A percentile compares a stretch with the other conserved stretches of the same genome.
Evolutionary conservation across 306 rosid genomes (phyloP).

Genomic region (Casuarina equisetifolia): DNA sequence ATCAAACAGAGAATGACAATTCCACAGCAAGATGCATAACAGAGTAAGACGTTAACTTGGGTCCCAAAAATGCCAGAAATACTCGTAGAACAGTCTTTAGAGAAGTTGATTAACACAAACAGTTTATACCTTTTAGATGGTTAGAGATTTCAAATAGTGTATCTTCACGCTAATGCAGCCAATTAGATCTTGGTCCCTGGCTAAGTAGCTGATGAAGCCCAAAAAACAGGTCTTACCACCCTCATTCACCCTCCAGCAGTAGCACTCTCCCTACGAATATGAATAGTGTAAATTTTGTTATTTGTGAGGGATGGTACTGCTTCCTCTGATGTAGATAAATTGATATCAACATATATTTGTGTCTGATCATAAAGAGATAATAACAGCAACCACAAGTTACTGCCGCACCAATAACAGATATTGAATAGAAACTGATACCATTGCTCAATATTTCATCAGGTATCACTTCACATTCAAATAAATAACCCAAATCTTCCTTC

Average conservation of each 20-base stretch:
- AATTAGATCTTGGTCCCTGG: neutral
- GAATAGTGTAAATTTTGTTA: neutral
- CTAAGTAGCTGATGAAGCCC: neutral
- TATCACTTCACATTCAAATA: neutral
- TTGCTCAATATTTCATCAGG: neutral
- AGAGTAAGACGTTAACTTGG: constrained; percentile 7
- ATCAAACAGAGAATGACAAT: neutral
- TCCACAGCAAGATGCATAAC: constrained; percentile 20
- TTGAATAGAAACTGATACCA: constrained; percentile 6
- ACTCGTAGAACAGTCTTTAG: neutral
- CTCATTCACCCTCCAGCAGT: neutral
- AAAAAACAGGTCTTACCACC: neutral
- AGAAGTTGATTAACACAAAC: neutral
- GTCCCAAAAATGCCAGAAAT: constrained; percentile 9
- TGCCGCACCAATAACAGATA: neutral
- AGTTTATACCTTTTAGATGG: neutral
- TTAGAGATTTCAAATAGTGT: neutral
- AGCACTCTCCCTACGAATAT: neutral
- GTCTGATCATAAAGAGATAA: neutral
- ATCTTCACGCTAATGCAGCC: neutral
- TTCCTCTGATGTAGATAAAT: neutral
- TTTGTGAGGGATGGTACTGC: neutral
- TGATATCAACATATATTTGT: neutral
- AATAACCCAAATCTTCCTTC: neutral
- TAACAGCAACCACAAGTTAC: neutral